Conservation (phyloP, 305 asterid species). For the Rubia occidens region DNA sequence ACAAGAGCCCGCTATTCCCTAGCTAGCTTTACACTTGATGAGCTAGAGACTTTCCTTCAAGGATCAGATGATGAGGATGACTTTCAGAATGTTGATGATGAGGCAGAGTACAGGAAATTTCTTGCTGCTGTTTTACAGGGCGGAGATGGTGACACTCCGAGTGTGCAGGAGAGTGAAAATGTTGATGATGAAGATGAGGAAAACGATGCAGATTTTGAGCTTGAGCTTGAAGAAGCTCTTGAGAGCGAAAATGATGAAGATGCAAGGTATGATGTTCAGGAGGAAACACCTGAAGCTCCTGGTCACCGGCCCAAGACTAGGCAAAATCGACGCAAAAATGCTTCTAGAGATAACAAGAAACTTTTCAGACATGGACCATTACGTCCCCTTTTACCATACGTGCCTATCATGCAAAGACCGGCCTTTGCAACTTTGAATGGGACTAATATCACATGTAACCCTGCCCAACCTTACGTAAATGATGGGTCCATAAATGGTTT, state of each 20-base stretch:
- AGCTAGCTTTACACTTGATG: slow-evolving; percentile 85
- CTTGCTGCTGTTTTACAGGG: slow-evolving; percentile 83
- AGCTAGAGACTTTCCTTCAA: slow-evolving; percentile 93
- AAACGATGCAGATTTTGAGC: slow-evolving; percentile 97
- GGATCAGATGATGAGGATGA: slow-evolving; percentile 99
- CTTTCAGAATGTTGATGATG: slow-evolving; percentile 83
- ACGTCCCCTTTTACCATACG: slow-evolving; percentile 74
- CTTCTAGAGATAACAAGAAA: slow-evolving; percentile 43
- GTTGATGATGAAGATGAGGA: slow-evolving; percentile 94
- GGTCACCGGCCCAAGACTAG: slow-evolving; percentile 50
- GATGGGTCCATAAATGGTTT: slow-evolving; percentile 57
- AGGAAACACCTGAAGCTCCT: slow-evolving; percentile 18
- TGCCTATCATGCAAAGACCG: slow-evolving; percentile 29
- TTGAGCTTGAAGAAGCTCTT: slow-evolving; percentile 93
- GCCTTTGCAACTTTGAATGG: slow-evolving; percentile 40
- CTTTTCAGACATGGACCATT: slow-evolving; percentile 60
- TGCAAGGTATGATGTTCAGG: slow-evolving; percentile 37
- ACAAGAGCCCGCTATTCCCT: slow-evolving; percentile 99
- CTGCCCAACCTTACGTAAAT: slow-evolving; percentile 33
- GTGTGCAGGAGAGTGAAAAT: slow-evolving; percentile 43
- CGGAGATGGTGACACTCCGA: slow-evolving; percentile 40
- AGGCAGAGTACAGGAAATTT: slow-evolving; percentile 78
- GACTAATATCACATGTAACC: slow-evolving; percentile 29
- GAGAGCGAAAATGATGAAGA: slow-evolving; percentile 84
- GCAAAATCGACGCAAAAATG: slow-evolving; percentile 55